Conservation (phyloP, 768 basidiomycete species). For the Psilocybe tampanensis region DNA sequence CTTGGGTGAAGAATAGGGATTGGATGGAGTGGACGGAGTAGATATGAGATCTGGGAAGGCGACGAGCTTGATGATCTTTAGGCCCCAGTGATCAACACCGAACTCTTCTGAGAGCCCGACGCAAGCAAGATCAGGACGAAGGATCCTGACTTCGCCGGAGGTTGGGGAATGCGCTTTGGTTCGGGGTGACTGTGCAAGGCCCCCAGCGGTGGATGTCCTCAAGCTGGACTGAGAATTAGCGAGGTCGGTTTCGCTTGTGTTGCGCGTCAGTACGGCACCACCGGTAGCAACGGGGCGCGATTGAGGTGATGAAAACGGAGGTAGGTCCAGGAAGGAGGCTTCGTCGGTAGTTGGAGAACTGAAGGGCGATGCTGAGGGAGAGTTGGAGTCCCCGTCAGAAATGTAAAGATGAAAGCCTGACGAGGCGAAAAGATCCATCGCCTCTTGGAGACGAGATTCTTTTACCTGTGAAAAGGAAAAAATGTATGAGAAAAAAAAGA, state of each 20-base stretch:
- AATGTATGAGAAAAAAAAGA: conserved; percentile 11
- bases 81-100: conserved; percentile 68
- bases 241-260: conserved; percentile 40
- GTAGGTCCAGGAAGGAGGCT: conserved; percentile 23
- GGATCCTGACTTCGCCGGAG: conserved; percentile 58
- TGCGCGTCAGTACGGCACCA: conserved; percentile 52
- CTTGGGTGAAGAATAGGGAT: conserved; percentile 14
- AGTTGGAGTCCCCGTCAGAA: conserved; percentile 38
- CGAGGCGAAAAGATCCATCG: conserved; percentile 57
- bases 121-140: conserved; percentile 74
- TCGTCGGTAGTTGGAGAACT: conserved; percentile 30
- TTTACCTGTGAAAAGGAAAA: conserved; percentile 52
- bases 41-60: conserved; percentile 72
- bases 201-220: background rate
- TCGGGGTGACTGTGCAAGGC: conserved; percentile 14
- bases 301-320: background rate
- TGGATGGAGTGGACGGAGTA: conserved; percentile 26
- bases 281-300: conserved; percentile 8
- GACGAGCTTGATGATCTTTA: conserved; percentile 77
- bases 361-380: conserved; percentile 21
- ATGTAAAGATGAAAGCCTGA: conserved; percentile 71
- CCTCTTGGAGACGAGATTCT: conserved; percentile 62
- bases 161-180: conserved; percentile 52
- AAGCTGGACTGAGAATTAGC: background rate
- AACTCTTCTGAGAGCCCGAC: conserved; percentile 73